These are phyloP conservation scores for Populus tremula DNA, from an alignment of 345 rosid species.

Conservation along the genomic window DNA sequence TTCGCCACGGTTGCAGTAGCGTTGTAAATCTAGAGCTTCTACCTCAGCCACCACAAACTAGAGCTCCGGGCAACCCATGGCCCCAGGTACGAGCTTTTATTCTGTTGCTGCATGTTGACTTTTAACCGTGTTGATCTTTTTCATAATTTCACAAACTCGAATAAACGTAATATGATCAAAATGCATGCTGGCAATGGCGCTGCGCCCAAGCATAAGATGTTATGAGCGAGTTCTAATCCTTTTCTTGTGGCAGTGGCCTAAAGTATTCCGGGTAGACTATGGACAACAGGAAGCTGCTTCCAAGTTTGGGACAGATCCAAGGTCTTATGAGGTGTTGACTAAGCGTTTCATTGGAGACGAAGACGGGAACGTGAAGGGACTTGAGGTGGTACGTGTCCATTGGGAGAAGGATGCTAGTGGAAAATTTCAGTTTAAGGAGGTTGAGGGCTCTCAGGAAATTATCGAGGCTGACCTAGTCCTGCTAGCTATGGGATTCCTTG, in stretches of 20 bases:
- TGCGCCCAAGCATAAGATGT: not conserved
- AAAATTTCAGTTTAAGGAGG: constrained; percentile 76
- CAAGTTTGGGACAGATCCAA: constrained; percentile 90
- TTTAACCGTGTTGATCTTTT: not conserved
- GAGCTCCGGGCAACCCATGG: constrained; percentile 99
- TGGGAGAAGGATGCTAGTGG: constrained; percentile 97
- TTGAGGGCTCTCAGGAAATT: constrained; percentile 79
- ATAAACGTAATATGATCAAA: not conserved
- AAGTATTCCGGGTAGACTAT: constrained; percentile 83
- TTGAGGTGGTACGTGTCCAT: constrained; percentile 60
- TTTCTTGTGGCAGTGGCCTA: constrained; percentile 79
- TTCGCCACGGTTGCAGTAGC: constrained; percentile 85
- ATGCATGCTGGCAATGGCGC: not conserved
- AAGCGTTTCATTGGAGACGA: constrained; percentile 88
- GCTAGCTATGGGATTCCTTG: constrained; percentile 98
- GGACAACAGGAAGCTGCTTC: constrained; percentile 92
- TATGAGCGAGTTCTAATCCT: not conserved
- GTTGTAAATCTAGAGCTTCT: constrained; percentile 87
- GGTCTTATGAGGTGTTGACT: constrained; percentile 86
- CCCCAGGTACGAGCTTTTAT: constrained; percentile 64
- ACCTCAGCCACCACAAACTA: constrained; percentile 75
- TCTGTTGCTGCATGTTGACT: not conserved
- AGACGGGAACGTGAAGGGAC: constrained; percentile 74
- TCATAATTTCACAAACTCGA: not conserved
- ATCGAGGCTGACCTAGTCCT: constrained; percentile 86